Conservation (phyloP, 768 basidiomycete species). For the Termitomyces sp. region DNA sequence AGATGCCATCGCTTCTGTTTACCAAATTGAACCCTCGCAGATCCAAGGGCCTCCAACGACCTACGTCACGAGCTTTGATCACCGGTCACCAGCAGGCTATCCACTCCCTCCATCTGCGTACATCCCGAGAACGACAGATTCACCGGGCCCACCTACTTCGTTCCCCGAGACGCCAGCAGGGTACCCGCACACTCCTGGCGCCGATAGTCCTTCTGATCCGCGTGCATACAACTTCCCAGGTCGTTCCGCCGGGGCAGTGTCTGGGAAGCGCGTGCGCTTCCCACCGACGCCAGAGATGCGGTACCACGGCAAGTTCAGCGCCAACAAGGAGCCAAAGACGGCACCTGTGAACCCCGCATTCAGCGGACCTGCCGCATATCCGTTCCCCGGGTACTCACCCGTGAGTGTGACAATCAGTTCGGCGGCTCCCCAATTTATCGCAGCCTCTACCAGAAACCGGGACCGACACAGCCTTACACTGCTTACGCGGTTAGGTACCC, state of each 20-base stretch:
- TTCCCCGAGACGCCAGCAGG: conserved; percentile 12
- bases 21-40: conserved; percentile 17
- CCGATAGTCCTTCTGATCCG: conserved; percentile 1
- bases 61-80: conserved; percentile 14
- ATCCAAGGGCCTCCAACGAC: conserved; percentile 16
- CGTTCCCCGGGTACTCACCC: conserved; percentile 17
- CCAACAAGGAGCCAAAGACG: conserved; percentile 11
- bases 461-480: conserved; percentile 13
- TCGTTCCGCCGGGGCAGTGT: conserved; percentile 1
- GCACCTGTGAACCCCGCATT: conserved; percentile 14
- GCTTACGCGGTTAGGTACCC: conserved; percentile 15
- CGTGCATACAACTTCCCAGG: neutral
- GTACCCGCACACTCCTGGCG: conserved; percentile 10
- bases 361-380: conserved; percentile 9
- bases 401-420: conserved; percentile 10
- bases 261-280: conserved; percentile 7
- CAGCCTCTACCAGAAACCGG: conserved; percentile 5
- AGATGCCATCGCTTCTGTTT: conserved; percentile 14
- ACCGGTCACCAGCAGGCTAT: conserved; percentile 11
- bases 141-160: neutral
- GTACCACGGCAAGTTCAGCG: conserved; percentile 9
- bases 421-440: conserved; percentile 1
- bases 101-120: conserved; percentile 10
- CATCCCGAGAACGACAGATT: conserved; percentile 2
- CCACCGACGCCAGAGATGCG: conserved; percentile 6